Percentiles rank a stretch among this genome's conserved stretches.
Conservation (phyloP, 352 stramenopile species). For the Globisporangium canariense region DNA sequence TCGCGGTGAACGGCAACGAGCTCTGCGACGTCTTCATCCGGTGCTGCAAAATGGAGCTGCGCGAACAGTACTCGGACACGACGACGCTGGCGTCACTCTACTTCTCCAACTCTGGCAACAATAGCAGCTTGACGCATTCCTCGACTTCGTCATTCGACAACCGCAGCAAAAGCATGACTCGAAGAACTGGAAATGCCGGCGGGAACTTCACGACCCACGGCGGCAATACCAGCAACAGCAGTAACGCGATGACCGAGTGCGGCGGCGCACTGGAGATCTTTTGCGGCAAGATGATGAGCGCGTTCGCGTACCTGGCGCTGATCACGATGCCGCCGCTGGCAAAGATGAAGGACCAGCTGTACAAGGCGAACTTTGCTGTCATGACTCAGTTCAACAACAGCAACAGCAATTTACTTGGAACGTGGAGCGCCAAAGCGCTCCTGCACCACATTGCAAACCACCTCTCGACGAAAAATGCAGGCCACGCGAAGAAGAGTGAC, state of each 20-base stretch:
- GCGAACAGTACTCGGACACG: slow-evolving; percentile 14
- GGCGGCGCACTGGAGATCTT: slow-evolving; percentile 16
- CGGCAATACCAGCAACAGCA: neutral
- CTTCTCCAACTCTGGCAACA: slow-evolving; percentile 9
- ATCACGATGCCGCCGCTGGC: slow-evolving; percentile 30
- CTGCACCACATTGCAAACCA: slow-evolving; percentile 53
- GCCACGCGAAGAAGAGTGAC: slow-evolving; percentile 29
- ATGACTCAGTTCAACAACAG: neutral
- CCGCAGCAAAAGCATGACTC: neutral
- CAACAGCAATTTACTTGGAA: slow-evolving; percentile 27
- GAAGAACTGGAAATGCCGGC: slow-evolving; percentile 2
- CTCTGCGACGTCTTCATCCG: slow-evolving; percentile 59
- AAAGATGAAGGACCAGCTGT: slow-evolving; percentile 25
- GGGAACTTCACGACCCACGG: slow-evolving; percentile 14
- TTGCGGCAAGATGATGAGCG: slow-evolving; percentile 14
- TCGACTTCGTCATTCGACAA: neutral
- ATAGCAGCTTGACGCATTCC: neutral
- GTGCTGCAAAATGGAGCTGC: slow-evolving; percentile 35
- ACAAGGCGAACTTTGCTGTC: slow-evolving; percentile 1
- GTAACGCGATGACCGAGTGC: neutral
- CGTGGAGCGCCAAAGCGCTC: slow-evolving; percentile 46
- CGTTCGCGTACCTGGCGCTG: slow-evolving; percentile 26
- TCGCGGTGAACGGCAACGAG: slow-evolving; percentile 38
- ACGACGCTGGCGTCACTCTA: slow-evolving; percentile 19
- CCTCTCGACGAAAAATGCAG: slow-evolving; percentile 23